phyloP scores from a whole-genome alignment of 352 stramenopile species.

The Pythium plurisporium region DNA sequence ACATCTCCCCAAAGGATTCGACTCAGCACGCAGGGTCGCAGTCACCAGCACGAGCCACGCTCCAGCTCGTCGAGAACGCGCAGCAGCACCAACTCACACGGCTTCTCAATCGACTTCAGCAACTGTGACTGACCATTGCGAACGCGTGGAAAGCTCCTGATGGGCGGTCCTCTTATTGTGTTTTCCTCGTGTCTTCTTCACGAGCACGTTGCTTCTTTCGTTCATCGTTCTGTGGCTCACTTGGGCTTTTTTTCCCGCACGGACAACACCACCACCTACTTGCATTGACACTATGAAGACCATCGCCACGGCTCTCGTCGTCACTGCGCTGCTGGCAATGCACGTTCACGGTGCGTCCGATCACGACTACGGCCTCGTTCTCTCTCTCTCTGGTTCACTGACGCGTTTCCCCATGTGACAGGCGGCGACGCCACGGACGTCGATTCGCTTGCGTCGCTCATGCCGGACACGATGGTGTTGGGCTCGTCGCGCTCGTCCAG shows the following conservation, averaged over 20 bases:
- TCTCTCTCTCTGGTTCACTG: too few relatives aligned
- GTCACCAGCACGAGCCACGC: not conserved
- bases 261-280: not conserved
- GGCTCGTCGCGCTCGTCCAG: conserved; percentile 9
- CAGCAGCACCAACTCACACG: conserved; percentile 43
- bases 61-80: conserved; percentile 39
- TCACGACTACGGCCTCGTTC: not conserved
- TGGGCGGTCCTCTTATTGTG: not conserved
- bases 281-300: not conserved
- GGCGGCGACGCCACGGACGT: too few relatives aligned
- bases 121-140: not conserved
- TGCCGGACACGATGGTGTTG: conserved; percentile 7
- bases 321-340: not conserved
- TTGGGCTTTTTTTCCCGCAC: not conserved
- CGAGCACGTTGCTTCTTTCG: not conserved
- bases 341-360: not conserved
- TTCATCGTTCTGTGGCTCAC: not conserved
- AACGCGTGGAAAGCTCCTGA: not conserved
- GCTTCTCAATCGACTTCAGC: conserved; percentile 18
- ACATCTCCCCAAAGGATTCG: not conserved
- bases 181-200: too few relatives aligned
- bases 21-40: not conserved
- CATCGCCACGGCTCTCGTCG: not conserved
- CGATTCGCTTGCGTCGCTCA: not conserved
- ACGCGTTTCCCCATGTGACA: too few relatives aligned